Conservation (phyloP, 768 basidiomycete genomes). For the Punctularia strigosozonata region DNA sequence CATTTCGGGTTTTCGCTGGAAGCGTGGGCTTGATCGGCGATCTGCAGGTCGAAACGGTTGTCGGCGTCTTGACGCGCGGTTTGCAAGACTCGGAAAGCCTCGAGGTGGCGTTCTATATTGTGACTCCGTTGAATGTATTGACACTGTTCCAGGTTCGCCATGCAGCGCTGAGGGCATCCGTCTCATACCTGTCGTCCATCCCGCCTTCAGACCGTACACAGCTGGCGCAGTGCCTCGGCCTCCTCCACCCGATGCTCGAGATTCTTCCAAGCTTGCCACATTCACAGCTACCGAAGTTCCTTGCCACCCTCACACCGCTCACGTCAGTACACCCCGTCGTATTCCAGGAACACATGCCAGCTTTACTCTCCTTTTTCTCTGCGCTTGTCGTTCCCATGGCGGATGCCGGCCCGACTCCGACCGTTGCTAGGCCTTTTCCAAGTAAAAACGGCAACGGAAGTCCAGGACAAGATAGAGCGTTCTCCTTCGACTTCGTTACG, state of each 20-base stretch:
- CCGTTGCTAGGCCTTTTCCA: conserved; percentile 34
- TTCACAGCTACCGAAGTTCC: conserved; percentile 48
- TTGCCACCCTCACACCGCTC: conserved; percentile 60
- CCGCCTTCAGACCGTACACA: conserved; percentile 51
- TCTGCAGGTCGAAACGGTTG: conserved; percentile 57
- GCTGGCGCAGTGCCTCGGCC: conserved; percentile 43
- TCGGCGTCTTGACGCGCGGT: conserved; percentile 55
- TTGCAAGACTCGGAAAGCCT: conserved; percentile 55
- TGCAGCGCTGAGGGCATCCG: conserved; percentile 58
- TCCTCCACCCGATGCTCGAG: conserved; percentile 65
- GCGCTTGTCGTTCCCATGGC: conserved; percentile 56
- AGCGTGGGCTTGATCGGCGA: conserved; percentile 71
- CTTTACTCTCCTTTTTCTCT: conserved; percentile 59
- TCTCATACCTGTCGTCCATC: conserved; percentile 54
- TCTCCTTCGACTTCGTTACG: conserved; percentile 27
- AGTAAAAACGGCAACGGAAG: conserved; percentile 15
- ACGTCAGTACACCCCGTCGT: conserved; percentile 53
- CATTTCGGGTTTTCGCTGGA: conserved; percentile 62
- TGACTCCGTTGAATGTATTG: neutral
- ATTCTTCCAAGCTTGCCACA: conserved; percentile 51
- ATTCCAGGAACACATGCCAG: conserved; percentile 63
- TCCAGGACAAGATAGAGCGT: too few relatives aligned
- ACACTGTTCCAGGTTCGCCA: conserved; percentile 44
- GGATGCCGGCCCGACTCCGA: conserved; percentile 42
- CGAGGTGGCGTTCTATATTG: conserved; percentile 26